Evolutionary conservation across 2,329 filamentous ascomycete genomes (phyloP).

Genomic region (Pseudopyrenochaeta lycopersici): DNA sequence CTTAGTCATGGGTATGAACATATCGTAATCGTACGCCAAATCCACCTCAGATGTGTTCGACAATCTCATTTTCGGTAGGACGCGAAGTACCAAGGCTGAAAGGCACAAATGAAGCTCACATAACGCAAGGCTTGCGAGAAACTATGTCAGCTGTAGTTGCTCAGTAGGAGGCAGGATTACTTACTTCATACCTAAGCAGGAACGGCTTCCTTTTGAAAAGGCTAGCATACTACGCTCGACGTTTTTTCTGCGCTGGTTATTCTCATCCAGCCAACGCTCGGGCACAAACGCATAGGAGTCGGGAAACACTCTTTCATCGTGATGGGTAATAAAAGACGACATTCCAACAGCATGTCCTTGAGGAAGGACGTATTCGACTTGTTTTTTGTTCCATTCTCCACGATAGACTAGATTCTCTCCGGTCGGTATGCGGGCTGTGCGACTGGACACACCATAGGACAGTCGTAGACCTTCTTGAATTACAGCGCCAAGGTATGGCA

Average conservation of each 20-base stretch:
- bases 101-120: slow-evolving; percentile 33
- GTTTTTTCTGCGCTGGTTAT: slow-evolving; percentile 30
- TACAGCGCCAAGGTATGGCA: slow-evolving; percentile 45
- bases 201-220: slow-evolving; percentile 43
- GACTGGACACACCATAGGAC: slow-evolving; percentile 36
- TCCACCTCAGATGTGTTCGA: slow-evolving; percentile 30
- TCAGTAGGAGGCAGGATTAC: slow-evolving; percentile 6
- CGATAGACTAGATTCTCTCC: slow-evolving; percentile 33
- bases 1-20: slow-evolving; percentile 39
- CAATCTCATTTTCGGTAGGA: slow-evolving; percentile 34
- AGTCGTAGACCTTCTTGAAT: slow-evolving; percentile 43
- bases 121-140: slow-evolving; percentile 23
- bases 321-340: slow-evolving; percentile 35
- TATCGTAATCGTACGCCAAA: slow-evolving; percentile 33
- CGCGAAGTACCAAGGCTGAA: slow-evolving; percentile 28
- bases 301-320: slow-evolving; percentile 35
- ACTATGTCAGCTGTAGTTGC: slow-evolving; percentile 6
- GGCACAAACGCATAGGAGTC: slow-evolving; percentile 36
- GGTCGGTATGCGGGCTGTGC: slow-evolving; percentile 33
- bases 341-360: slow-evolving; percentile 36
- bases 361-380: slow-evolving; percentile 29
- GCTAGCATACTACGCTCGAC: slow-evolving; percentile 39
- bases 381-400: slow-evolving; percentile 35
- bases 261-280: slow-evolving; percentile 41
- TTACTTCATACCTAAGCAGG: slow-evolving; percentile 47